Percentiles rank a stretch among this genome's conserved stretches.
These are phyloP conservation scores for Eucalyptus curtisii DNA, from an alignment of 345 rosid genomes.

Conservation along the genomic window DNA sequence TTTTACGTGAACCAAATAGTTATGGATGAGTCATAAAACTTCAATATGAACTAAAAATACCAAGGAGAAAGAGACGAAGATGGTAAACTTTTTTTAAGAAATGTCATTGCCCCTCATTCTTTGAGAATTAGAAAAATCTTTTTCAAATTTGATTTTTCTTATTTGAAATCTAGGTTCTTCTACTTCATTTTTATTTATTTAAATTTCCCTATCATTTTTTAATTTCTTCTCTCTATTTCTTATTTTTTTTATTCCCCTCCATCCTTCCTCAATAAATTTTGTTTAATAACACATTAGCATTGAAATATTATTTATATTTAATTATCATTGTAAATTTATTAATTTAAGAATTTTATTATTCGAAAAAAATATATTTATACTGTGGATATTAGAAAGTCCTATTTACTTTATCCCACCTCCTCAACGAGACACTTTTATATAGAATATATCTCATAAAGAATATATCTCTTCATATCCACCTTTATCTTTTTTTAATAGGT, in stretches of 20 bases:
- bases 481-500: too few species aligned
- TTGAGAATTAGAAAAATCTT: neutral
- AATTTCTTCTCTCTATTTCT: too few species aligned
- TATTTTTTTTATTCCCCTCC: neutral
- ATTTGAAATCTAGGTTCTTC: neutral
- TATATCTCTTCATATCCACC: too few species aligned
- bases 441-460: too few species aligned
- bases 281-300: neutral
- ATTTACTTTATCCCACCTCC: too few species aligned
- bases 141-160: neutral
- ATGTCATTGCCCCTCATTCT: neutral
- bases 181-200: neutral
- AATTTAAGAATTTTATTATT: too few species aligned
- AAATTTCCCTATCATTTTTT: neutral
- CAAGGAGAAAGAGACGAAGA: neutral
- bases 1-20: neutral
- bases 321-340: too few species aligned
- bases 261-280: neutral
- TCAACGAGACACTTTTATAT: neutral
- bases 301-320: too few species aligned
- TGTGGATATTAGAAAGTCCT: neutral
- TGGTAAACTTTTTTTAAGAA: neutral
- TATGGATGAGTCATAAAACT: neutral
- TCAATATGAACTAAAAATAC: too few species aligned
- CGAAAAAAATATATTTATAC: fast-evolving